phyloP scores from a whole-genome alignment of 108 stramenopile genomes.

The Cyclotella choctawhatcheeana region DNA sequence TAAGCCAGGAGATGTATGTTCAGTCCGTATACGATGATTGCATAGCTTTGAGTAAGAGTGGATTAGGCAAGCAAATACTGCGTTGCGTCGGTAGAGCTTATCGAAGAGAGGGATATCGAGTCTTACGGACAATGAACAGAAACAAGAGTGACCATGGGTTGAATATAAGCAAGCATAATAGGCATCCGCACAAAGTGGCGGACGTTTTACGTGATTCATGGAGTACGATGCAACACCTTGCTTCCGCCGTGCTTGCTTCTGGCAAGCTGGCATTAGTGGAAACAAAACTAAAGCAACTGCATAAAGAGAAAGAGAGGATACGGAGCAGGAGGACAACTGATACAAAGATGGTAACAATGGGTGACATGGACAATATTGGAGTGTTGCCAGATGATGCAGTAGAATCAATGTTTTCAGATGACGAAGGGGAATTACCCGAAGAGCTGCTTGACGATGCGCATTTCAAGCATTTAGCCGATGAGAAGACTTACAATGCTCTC shows the following conservation, averaged over 20 bases:
- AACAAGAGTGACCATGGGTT: slow-evolving; percentile 9
- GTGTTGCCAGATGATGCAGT: slow-evolving; percentile 15
- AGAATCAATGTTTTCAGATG: slow-evolving; percentile 11
- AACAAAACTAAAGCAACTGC: slow-evolving; percentile 45
- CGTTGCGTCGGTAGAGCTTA: slow-evolving; percentile 84
- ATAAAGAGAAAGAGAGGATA: slow-evolving; percentile 15
- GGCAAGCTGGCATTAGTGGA: slow-evolving; percentile 60
- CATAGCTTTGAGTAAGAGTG: slow-evolving; percentile 57
- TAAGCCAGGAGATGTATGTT: slow-evolving; percentile 45
- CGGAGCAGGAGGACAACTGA: slow-evolving; percentile 2
- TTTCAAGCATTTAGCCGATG: slow-evolving; percentile 42
- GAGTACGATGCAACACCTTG: slow-evolving; percentile 56
- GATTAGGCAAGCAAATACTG: slow-evolving; percentile 82
- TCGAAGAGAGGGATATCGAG: slow-evolving; percentile 61
- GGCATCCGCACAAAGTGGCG: slow-evolving; percentile 12
- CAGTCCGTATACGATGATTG: slow-evolving; percentile 57
- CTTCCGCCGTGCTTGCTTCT: slow-evolving; percentile 58
- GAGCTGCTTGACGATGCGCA: slow-evolving; percentile 55
- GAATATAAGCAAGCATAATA: not conserved
- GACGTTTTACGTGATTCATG: slow-evolving; percentile 51
- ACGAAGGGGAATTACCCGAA: slow-evolving; percentile 12
- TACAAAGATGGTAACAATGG: slow-evolving; percentile 6
- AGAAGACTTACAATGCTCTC: slow-evolving; percentile 62
- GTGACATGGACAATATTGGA: slow-evolving; percentile 17
- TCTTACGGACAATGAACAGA: slow-evolving; percentile 22